Percentiles rank a stretch among this genome's conserved stretches.
phyloP scores from a whole-genome alignment of 208 protist species.

The Plasmodiophora brassicae region DNA sequence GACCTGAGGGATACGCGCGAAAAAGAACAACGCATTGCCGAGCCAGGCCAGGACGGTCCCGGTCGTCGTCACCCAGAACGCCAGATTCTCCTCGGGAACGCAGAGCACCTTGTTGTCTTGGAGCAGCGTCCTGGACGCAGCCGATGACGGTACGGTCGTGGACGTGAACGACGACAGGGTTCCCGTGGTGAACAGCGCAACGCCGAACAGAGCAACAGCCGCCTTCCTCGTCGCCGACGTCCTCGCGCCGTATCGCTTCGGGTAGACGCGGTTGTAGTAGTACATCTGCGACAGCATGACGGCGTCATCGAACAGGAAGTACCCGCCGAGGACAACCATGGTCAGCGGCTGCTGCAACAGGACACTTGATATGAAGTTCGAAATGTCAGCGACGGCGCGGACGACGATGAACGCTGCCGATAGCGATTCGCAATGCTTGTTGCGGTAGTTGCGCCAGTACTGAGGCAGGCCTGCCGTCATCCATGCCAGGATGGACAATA shows the following conservation, averaged over 20 bases:
- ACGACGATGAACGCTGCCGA: background rate
- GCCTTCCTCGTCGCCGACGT: background rate
- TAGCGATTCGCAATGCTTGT: background rate
- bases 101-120: background rate
- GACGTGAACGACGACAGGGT: background rate
- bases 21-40: background rate
- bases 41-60: background rate
- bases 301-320: background rate
- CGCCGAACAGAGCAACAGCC: background rate
- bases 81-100: too few relatives aligned
- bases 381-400: background rate
- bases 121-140: background rate
- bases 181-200: background rate
- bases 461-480: background rate
- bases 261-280: slow-evolving; percentile 13
- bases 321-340: background rate
- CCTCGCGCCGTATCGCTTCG: background rate
- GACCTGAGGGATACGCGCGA: background rate
- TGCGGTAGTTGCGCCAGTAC: background rate
- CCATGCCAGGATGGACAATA: background rate
- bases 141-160: background rate
- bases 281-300: background rate
- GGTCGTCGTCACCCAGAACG: too few relatives aligned
- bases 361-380: background rate
- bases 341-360: background rate